Base-by-base conservation (phyloP, 2,329 filamentous ascomycete species). In the Westerdykella sp. region DNA sequence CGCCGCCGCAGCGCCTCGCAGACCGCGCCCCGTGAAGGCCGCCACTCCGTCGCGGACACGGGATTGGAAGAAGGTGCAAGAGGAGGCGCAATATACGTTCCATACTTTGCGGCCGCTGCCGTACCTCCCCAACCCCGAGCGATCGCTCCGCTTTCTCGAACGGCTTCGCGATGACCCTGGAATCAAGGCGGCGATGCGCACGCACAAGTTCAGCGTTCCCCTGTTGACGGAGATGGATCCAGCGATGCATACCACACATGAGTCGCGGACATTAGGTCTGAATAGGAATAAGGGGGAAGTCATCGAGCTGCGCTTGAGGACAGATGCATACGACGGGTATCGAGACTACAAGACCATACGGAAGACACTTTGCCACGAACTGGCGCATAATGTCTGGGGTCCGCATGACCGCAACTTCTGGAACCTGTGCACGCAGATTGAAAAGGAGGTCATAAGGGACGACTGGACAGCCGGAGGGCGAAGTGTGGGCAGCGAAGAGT, bases 221-320 rank as follows among this genome's bases (percentile, higher is more conserved):
- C 68, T 97, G 3, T 74, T 98, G 21, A 96, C 90, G 0, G 93
- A 98, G 69, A 97, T 98, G 91, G 86, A 98, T 56, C 93, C 93
- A 0, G 75, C 83, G 0, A 77, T 83, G 53, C 81, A 96, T 66
- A 96, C 90, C 0, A 86, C 79, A 3, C 84, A 87, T 58, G 84
- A 93, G n/a, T 82, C 82, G 39, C 78, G 87, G 36, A 90, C 87
- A 1, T 69, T 97, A 0, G 93, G 93, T 0, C 66, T 97, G 34
- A 98, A 98, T 62, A 75, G 88, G 10, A 96, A 97, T 61, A 69
- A 75, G 2, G 93, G 93, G 47, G 85, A 95, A 65, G 87, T 88
- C 1, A 95, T 98, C 44, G 90, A 97, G 73, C 69, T 98, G 48
- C 75, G 93, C 0, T 70, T 98, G 30, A 75, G 93, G n/a, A 97